Evolutionary conservation across 352 stramenopile species (phyloP), one percentile per base, ranked within the genome.

Genomic region (Globisporangium cylindrosporum): DNA sequence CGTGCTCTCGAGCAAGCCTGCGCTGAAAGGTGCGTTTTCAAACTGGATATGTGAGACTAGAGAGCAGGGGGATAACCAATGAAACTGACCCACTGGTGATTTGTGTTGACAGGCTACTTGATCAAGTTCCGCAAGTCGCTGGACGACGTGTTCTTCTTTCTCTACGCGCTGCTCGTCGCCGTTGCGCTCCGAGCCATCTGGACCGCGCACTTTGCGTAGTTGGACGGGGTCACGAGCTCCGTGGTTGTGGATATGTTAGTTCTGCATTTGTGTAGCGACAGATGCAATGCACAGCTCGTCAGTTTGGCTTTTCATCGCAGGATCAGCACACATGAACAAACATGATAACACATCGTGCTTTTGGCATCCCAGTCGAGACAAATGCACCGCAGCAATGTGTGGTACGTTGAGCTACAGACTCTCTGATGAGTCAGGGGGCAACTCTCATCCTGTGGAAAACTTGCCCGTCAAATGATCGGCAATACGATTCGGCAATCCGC

Each of bases 111-210:
- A 91, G 82, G 75, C n/a, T 89, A 90, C 62, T 54, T 91, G 48
- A 74, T 81, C 58, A 86, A 89, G 70, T 67, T 77, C 8, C 84
- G 82, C 69, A 91, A 93, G 73, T 81, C 79, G 55, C 59, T 89
- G 29, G 84, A 93, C 70, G 84, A 93, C 59, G 73, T 90, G 27
- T 90, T 90, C 57, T 75, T 93, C 61, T 93, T 93, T 64, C 73
- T 93, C 59, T 93, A 88, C 69, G 73, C 68, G 49, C 70, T 93
- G 9, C 72, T 93, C 24, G 32, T 91, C 53, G 69, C 69, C 9
- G 69, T 89, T 51, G 78, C 82, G 22, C 64, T 74, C 4, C 81
- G 82, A 34, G 76, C 74, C 24, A 76, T 86, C 65, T 88, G 78
- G 76, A 22, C 74, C 27, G 66, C 68, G 32, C 34, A 55, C 48